Evolutionary conservation across 2,329 filamentous ascomycete genomes (phyloP), one percentile per base, ranked within the genome.

Genomic region (Cladorrhinum sp.): DNA sequence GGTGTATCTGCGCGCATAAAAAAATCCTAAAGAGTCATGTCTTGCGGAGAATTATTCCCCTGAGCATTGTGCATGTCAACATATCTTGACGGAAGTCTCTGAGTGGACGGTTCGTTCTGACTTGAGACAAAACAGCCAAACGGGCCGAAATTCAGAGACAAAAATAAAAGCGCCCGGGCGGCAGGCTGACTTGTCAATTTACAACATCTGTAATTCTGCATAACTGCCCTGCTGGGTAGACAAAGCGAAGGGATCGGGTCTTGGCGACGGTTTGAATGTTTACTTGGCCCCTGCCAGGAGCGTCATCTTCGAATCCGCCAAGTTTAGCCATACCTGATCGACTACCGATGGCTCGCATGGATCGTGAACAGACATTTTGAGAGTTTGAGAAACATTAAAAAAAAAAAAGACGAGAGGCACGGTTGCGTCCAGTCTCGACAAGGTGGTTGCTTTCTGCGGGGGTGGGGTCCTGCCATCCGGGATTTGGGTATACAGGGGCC

Each of bases 131-230:
- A 7, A 48, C 53, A 21, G 21, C 39, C 10, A 64, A 59, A 58
- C 62, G 62, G 62, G 46, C 62, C 62, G 62, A 64, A 59, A 59
- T 58, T 48, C 39, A 64, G 46, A 64, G 56, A 64, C 59, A 64
- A 16, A 54, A 51, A 28, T 8, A 61, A 24, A 18, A 20, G 28
- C 8, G 21, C 53, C 24, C 20, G 36, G 26, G 26, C 14, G n/a
- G 23, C 33, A 39, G 18, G 42, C 4, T 5, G 26, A 26, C 52
- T 60, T 51, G n/a, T n/a, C n/a, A n/a, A n/a, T n/a, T n/a, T n/a
- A n/a, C n/a, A n/a, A n/a, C n/a, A n/a, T n/a, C n/a, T n/a, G n/a
- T n/a, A n/a, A n/a, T 8, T 30, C 42, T 58, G 24, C 46, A 39
- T 20, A 8, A 48, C 39, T 39, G 28, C 28, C 28, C 49, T 36